Percentiles rank a stretch among this genome's conserved stretches.
Conservation (phyloP, 1,284 basidiomycete species). For the Schizophyllum amplum region DNA sequence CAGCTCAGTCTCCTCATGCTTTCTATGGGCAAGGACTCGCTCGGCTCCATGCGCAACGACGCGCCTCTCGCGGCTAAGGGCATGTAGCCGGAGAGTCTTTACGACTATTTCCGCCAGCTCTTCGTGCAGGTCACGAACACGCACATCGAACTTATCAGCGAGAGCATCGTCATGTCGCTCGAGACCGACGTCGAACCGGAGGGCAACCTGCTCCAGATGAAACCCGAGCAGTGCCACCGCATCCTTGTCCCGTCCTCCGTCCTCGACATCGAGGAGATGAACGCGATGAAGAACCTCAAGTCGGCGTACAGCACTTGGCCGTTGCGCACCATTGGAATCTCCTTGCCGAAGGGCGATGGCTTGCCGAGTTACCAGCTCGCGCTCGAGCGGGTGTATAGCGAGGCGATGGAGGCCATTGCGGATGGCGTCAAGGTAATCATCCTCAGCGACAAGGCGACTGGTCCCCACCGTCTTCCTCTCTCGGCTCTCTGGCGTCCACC, state of each 20-base stretch:
- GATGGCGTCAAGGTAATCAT: slow-evolving; percentile 89
- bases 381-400: slow-evolving; percentile 81
- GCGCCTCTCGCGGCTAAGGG: slow-evolving; percentile 91
- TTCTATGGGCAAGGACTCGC: slow-evolving; percentile 93
- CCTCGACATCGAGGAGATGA: slow-evolving; percentile 89
- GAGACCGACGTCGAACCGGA: slow-evolving; percentile 91
- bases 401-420: slow-evolving; percentile 85
- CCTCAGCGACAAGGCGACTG: slow-evolving; percentile 79
- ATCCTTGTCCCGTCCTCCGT: slow-evolving; percentile 85
- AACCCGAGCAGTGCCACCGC: slow-evolving; percentile 84
- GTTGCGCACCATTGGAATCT: slow-evolving; percentile 89
- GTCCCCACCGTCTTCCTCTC: slow-evolving; percentile 72
- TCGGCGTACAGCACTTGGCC: slow-evolving; percentile 78
- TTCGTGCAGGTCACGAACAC: slow-evolving; percentile 98
- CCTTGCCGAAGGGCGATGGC: slow-evolving; percentile 85
- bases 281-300: slow-evolving; percentile 86
- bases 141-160: slow-evolving; percentile 92
- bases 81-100: slow-evolving; percentile 82
- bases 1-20: slow-evolving; percentile 89
- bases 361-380: slow-evolving; percentile 82
- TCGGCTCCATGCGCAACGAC: slow-evolving; percentile 97
- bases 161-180: slow-evolving; percentile 94
- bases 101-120: slow-evolving; percentile 95
- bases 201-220: slow-evolving; percentile 92
- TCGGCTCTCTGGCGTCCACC: slow-evolving; percentile 89